Evolutionary conservation across 1,284 basidiomycete species (phyloP), one percentile per base, ranked within the genome.

Genomic region (Pterulicium gracile): DNA sequence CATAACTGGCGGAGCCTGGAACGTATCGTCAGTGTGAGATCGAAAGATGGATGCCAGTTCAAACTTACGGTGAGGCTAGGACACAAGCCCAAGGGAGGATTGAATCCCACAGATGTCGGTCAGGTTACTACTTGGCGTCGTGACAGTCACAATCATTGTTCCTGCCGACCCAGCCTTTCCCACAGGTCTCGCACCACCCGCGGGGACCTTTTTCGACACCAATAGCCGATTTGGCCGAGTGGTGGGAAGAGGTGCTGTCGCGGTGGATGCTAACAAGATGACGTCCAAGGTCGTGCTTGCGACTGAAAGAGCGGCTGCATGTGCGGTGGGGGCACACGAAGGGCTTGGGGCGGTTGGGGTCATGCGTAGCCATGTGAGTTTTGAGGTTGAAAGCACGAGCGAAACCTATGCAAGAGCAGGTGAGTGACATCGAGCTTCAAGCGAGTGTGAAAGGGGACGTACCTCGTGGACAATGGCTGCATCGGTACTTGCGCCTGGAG

Each of bases 311-410:
- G 46, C 90, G 81, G 10, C 82, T 84, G 55, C 89, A 93, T 10
- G 77, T 75, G 42, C 75, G 72, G 61, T 91, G 85, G 36, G 81
- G 81, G 59, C 89, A 93, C 24, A 81, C 73, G 56, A 87, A 86
- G 1, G 88, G 88, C 67, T 93, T 93, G 42, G 82, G 68, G 47
- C 89, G 74, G 61, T 88, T 83, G 15, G 89, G 88, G 58, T 92
- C 88, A 61, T 93, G 89, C 2, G 89, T 93, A 3, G 83, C 82
- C 70, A 89, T 79, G 61, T 93, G 89, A 0, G 90, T 93, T 68
- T 92, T 92, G 48, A 93, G 64, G 55, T 93, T 93, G 63, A 86
- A 93, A 0, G 88, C 88, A n/a, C 89, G 73, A 17, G 88, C 89
- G 56, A 93, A 93, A 0, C 86, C 89, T 82, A 48, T 45, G 45